These are phyloP conservation scores for Aspergillus sp. DNA, from an alignment of 2,329 filamentous ascomycete species.

Conservation along the genomic window DNA sequence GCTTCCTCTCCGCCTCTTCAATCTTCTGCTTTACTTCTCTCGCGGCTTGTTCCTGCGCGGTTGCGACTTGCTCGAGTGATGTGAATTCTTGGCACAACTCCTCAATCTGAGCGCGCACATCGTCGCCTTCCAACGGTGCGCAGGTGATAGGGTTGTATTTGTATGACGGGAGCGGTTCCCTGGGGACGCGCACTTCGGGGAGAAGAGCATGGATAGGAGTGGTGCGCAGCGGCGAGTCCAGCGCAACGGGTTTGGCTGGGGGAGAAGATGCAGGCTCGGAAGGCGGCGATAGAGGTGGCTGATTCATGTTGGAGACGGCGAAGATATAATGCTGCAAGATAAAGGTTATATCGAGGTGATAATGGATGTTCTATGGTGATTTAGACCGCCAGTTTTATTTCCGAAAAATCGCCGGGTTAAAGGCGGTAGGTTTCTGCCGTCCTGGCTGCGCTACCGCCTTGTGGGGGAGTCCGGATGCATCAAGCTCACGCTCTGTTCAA, in stretches of 20 bases:
- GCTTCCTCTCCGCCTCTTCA: constrained; percentile 36
- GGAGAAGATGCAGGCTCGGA: constrained; percentile 26
- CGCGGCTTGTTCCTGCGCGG: constrained; percentile 36
- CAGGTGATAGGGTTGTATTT: constrained; percentile 41
- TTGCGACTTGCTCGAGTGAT: constrained; percentile 32
- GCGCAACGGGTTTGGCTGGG: constrained; percentile 23
- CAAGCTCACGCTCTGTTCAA: neutral
- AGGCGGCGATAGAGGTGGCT: constrained; percentile 34
- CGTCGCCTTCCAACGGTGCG: constrained; percentile 28
- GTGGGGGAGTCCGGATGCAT: constrained; percentile 2
- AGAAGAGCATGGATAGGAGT: constrained; percentile 39
- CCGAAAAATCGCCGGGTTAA: neutral
- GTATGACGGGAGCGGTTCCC: constrained; percentile 29
- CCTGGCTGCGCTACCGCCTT: neutral
- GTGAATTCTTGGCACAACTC: constrained; percentile 36
- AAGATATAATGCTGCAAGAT: no score
- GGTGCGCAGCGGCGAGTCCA: constrained; percentile 35
- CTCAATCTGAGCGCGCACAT: constrained; percentile 30
- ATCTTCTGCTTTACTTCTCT: constrained; percentile 38
- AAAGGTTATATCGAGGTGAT: no score
- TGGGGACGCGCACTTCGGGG: constrained; percentile 39
- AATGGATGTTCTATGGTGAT: neutral
- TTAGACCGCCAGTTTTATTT: constrained; percentile 1
- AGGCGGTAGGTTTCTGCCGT: constrained; percentile 6
- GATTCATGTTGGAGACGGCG: constrained; percentile 17